Evolutionary conservation across 306 rosid species (phyloP).

Genomic region (Cucurbita ficifolia): DNA sequence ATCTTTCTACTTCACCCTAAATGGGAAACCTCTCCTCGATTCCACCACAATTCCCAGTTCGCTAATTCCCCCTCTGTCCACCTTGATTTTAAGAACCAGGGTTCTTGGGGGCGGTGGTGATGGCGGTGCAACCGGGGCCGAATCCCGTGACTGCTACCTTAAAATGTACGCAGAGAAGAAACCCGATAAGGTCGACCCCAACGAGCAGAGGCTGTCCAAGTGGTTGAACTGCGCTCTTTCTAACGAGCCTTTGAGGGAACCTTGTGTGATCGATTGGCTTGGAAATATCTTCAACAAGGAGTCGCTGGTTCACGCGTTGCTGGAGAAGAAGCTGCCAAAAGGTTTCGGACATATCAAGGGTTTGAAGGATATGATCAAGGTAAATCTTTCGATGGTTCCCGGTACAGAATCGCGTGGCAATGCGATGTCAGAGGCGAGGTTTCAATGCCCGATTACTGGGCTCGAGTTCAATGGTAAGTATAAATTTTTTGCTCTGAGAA

Average conservation of each 20-base stretch:
- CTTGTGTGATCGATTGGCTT: slow-evolving; percentile 71
- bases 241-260: slow-evolving; percentile 70
- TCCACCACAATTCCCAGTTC: slow-evolving; percentile 18
- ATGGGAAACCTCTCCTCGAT: slow-evolving; percentile 50
- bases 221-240: slow-evolving; percentile 74
- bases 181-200: slow-evolving; percentile 80
- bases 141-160: slow-evolving; percentile 92
- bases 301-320: slow-evolving; percentile 56
- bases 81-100: slow-evolving; percentile 42
- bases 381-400: slow-evolving; percentile 31
- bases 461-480: slow-evolving; percentile 77
- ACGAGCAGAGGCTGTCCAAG: slow-evolving; percentile 78
- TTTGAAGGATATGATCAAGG: slow-evolving; percentile 64
- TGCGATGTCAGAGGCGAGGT: slow-evolving; percentile 18
- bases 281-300: slow-evolving; percentile 84
- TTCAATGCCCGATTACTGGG: slow-evolving; percentile 76
- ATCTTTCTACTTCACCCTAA: slow-evolving; percentile 49
- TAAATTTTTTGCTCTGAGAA: slow-evolving; percentile 54
- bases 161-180: slow-evolving; percentile 84
- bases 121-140: slow-evolving; percentile 92
- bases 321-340: slow-evolving; percentile 80
- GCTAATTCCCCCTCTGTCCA: slow-evolving; percentile 37
- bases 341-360: slow-evolving; percentile 79
- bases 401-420: slow-evolving; percentile 13
- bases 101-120: slow-evolving; percentile 77